Evolutionary conservation across 495 filamentous ascomycete species (phyloP), one percentile per base, ranked within the genome.

Genomic region (Staphylotrichum longicolle): DNA sequence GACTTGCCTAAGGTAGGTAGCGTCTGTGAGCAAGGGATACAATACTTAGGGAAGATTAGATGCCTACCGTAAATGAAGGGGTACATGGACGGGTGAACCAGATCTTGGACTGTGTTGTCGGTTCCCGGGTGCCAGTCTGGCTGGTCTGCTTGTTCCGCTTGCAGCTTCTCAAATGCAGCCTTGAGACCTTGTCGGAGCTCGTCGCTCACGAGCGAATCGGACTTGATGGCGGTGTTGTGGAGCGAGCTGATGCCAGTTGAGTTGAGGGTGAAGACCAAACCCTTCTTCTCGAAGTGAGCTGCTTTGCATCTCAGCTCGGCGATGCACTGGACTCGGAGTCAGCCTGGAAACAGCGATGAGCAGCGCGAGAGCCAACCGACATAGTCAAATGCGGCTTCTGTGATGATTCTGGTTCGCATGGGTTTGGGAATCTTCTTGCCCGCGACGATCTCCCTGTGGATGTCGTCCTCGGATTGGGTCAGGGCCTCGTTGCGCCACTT

Each of bases 41-140:
- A 9, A 34, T 0, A 51, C 2, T 39, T 6, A 39, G 37, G 6
- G 37, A 2, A 0, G 10, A 65, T 70, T 3, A 78, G 78, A 45
- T 2, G 11, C 50, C 6, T 37, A 56, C 59, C 58, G 50, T 82
- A 86, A 9, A 87, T 63, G 0, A 88, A 68, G 0, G 86, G 85
- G 57, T 82, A 88, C 51, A 87, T 71, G 7, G 84, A 86, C 1
- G 85, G 85, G 65, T 88, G 80, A 1, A 88, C 81, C 0, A 89
- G 67, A 66, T 88, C 75, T 7, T 85, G 73, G 0, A 88, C 86
- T 63, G 77, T 79, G 1, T 76, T 68, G 58, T 85, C 70, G 11
- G 83, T 83, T 4, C 75, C 68, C 0, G 85, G 85, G 58, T 86
- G 83, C 76, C 83, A 87, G 64, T 88, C 84, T 54, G 80, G 80